phyloP scores from a whole-genome alignment of 1,139 yeast species.

The Blastobotrys illinoisensis region DNA sequence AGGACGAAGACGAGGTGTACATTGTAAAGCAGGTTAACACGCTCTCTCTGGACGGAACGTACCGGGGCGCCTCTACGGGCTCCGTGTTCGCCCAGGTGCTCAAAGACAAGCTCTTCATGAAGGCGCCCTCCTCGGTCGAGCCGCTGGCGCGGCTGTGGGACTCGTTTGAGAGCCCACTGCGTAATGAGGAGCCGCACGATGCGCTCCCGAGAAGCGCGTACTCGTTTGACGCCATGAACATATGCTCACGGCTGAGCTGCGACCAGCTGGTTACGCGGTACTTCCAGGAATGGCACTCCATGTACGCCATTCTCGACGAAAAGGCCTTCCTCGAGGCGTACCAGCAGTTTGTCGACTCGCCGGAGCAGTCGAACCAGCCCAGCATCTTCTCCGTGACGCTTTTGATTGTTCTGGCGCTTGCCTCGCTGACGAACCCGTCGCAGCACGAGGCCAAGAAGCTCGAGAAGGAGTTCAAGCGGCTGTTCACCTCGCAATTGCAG shows the following conservation, averaged over 20 bases:
- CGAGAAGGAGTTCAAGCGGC: conserved; percentile 34
- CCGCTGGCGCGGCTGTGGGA: not conserved
- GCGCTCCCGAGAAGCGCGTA: not conserved
- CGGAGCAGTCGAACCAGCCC: conserved; percentile 1
- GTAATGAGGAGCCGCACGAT: not conserved
- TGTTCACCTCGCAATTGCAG: conserved; percentile 46
- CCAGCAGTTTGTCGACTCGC: conserved; percentile 35
- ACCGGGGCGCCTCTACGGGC: conserved; percentile 33
- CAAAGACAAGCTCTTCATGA: conserved; percentile 24
- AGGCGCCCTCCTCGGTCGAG: conserved; percentile 18
- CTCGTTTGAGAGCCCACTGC: conserved; percentile 8
- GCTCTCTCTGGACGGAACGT: conserved; percentile 28
- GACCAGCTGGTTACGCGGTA: conserved; percentile 40
- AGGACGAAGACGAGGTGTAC: conserved; percentile 27
- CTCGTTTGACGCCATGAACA: conserved; percentile 4
- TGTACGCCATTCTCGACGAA: conserved; percentile 65
- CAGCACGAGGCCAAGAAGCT: conserved; percentile 8
- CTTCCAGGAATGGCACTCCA: conserved; percentile 75
- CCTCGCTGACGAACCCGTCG: conserved; percentile 19
- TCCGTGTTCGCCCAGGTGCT: conserved; percentile 29
- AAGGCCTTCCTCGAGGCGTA: conserved; percentile 58
- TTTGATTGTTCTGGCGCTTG: conserved; percentile 41
- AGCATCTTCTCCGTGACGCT: conserved; percentile 36
- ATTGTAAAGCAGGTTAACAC: conserved; percentile 27
- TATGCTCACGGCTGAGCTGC: conserved; percentile 24